These are phyloP conservation scores for Dactylellina drechsleri DNA, from an alignment of 2,329 filamentous ascomycete genomes.

Conservation along the genomic window DNA sequence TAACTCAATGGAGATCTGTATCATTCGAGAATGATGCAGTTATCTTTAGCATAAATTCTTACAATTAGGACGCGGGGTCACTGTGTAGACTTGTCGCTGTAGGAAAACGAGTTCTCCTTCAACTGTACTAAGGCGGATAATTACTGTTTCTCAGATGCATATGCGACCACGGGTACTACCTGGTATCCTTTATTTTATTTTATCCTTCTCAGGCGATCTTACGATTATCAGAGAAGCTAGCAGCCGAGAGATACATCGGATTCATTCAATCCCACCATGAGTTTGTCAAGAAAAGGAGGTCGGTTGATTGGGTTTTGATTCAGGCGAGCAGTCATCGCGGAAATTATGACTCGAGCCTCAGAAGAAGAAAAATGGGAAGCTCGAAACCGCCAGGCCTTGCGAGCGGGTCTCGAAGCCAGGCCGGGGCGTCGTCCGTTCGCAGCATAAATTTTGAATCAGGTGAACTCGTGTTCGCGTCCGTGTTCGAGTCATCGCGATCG, in stretches of 20 bases:
- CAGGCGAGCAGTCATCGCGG: slow-evolving; percentile 38
- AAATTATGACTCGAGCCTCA: slow-evolving; percentile 27
- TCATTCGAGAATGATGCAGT: not conserved
- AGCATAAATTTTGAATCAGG: slow-evolving; percentile 20
- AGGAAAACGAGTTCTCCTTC: no score
- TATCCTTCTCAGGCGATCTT: no score
- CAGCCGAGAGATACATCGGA: not conserved
- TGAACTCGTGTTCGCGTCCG: slow-evolving; percentile 43
- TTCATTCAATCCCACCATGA: not conserved
- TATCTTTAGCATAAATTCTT: no score
- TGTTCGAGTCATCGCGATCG: slow-evolving; percentile 39
- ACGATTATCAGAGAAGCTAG: no score
- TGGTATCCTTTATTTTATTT: no score
- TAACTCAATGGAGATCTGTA: not conserved
- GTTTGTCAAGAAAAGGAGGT: not conserved
- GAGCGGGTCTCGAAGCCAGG: not conserved
- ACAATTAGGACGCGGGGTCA: no score
- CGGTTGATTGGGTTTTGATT: slow-evolving; percentile 22
- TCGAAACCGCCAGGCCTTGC: slow-evolving; percentile 27
- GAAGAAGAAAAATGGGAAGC: no score
- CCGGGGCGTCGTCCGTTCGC: not conserved
- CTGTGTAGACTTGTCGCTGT: no score
- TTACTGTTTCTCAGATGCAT: no score
- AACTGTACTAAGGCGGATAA: no score
- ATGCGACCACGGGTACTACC: no score